Percentiles rank a stretch among this genome's conserved stretches.
phyloP scores from a whole-genome alignment of 768 basidiomycete genomes.

The Podaxis sp. region DNA sequence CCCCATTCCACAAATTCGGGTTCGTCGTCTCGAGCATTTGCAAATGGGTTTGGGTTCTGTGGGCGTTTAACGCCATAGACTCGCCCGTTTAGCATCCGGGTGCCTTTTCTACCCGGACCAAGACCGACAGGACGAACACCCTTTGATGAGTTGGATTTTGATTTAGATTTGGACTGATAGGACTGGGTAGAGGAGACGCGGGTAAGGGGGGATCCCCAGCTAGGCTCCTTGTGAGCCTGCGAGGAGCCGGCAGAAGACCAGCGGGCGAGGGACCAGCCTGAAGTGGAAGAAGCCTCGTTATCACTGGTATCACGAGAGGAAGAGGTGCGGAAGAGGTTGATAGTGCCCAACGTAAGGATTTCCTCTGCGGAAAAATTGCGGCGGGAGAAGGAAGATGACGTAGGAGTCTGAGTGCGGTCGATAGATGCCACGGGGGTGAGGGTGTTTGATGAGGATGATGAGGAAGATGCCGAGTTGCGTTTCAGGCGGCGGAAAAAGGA shows the following conservation, averaged over 20 bases:
- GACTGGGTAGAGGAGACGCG: conserved; percentile 30
- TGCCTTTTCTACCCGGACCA: conserved; percentile 32
- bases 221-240: conserved; percentile 15
- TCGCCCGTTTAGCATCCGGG: conserved; percentile 80
- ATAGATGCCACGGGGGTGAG: conserved; percentile 36
- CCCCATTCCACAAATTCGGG: conserved; percentile 94
- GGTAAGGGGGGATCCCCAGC: conserved; percentile 26
- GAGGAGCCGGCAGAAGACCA: conserved; percentile 23
- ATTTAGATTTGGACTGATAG: conserved; percentile 18
- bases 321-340: conserved; percentile 32
- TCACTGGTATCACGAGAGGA: conserved; percentile 24
- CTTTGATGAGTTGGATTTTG: conserved; percentile 13
- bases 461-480: conserved; percentile 22
- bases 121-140: conserved; percentile 11
- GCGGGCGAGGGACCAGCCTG: conserved; percentile 25
- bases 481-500: conserved; percentile 25
- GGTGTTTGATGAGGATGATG: conserved; percentile 26
- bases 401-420: conserved; percentile 19
- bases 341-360: conserved; percentile 33
- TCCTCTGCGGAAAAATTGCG: conserved; percentile 29
- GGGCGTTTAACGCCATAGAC: conserved; percentile 60
- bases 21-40: conserved; percentile 59
- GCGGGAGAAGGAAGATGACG: conserved; percentile 14
- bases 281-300: conserved; percentile 12
- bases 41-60: conserved; percentile 52